phyloP scores from a whole-genome alignment of 75 land plant genomes.

The Chamaecyparis obtusa region DNA sequence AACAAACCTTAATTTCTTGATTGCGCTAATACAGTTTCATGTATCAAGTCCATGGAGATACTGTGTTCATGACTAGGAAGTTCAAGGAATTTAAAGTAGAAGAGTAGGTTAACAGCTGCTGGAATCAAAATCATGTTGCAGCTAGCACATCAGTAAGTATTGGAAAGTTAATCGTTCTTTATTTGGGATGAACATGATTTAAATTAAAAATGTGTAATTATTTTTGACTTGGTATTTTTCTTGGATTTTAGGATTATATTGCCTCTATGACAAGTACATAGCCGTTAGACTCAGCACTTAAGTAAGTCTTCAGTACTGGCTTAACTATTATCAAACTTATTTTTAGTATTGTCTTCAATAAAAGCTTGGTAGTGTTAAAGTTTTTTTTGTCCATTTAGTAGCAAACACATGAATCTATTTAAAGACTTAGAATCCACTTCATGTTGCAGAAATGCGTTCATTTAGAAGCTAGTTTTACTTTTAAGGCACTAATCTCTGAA shows the following conservation, averaged over 20 bases:
- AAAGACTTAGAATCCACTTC: neutral
- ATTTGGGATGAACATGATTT: neutral
- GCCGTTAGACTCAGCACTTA: slow-evolving; percentile 21
- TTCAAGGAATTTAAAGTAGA: slow-evolving; percentile 71
- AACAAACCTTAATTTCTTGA: neutral
- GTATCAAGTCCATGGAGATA: slow-evolving; percentile 84
- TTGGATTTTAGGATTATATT: slow-evolving; percentile 47
- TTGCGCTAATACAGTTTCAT: neutral
- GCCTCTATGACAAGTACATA: slow-evolving; percentile 28
- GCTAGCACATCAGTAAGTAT: slow-evolving; percentile 73
- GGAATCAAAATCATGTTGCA: slow-evolving; percentile 81
- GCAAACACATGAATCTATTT: neutral
- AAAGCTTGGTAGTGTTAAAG: neutral
- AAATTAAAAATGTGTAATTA: neutral
- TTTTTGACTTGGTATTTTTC: neutral
- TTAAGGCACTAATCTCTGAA: neutral
- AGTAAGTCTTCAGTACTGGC: slow-evolving; percentile 24
- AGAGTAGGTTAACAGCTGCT: slow-evolving; percentile 39
- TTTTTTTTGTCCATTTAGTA: neutral
- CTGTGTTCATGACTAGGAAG: slow-evolving; percentile 70
- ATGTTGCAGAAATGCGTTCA: neutral
- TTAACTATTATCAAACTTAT: neutral
- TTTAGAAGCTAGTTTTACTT: neutral
- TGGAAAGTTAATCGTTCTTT: neutral
- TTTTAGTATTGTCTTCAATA: neutral